Conservation (phyloP, 768 basidiomycete species). For the Boletus reticuloceps region DNA sequence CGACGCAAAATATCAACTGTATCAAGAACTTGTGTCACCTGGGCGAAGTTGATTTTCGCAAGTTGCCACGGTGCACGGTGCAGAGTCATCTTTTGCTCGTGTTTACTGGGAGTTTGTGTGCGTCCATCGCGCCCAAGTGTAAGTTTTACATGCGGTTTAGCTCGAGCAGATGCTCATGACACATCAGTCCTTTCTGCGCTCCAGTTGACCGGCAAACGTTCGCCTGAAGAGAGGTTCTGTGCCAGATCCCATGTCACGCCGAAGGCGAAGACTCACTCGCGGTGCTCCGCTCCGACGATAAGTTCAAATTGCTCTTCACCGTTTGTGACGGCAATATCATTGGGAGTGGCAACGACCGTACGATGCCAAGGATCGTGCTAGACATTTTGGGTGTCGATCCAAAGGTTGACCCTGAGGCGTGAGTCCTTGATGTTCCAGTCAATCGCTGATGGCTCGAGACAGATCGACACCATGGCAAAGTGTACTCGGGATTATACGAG, state of each 20-base stretch:
- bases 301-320: slow-evolving; percentile 88
- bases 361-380: slow-evolving; percentile 88
- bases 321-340: slow-evolving; percentile 97
- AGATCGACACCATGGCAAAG: slow-evolving; percentile 88
- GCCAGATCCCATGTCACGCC: slow-evolving; percentile 93
- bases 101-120: slow-evolving; percentile 71
- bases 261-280: slow-evolving; percentile 95
- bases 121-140: slow-evolving; percentile 85
- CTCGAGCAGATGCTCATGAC: slow-evolving; percentile 6
- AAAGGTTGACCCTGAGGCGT: slow-evolving; percentile 62
- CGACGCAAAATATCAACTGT: slow-evolving; percentile 57
- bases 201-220: slow-evolving; percentile 77
- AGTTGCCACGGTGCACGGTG: slow-evolving; percentile 71
- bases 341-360: slow-evolving; percentile 88
- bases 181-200: slow-evolving; percentile 81
- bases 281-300: slow-evolving; percentile 89
- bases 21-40: slow-evolving; percentile 77
- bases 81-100: slow-evolving; percentile 83
- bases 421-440: slow-evolving; percentile 91
- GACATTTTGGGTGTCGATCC: slow-evolving; percentile 93
- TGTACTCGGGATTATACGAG: slow-evolving; percentile 94
- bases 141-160: slow-evolving; percentile 29
- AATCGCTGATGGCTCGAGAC: slow-evolving; percentile 84
- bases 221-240: slow-evolving; percentile 85
- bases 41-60: slow-evolving; percentile 78